A percentile compares a stretch with the other conserved stretches of the same genome.
These are phyloP conservation scores for Aegilops umbellulata DNA, from an alignment of 176 grass and related monocot species.

Conservation along the genomic window DNA sequence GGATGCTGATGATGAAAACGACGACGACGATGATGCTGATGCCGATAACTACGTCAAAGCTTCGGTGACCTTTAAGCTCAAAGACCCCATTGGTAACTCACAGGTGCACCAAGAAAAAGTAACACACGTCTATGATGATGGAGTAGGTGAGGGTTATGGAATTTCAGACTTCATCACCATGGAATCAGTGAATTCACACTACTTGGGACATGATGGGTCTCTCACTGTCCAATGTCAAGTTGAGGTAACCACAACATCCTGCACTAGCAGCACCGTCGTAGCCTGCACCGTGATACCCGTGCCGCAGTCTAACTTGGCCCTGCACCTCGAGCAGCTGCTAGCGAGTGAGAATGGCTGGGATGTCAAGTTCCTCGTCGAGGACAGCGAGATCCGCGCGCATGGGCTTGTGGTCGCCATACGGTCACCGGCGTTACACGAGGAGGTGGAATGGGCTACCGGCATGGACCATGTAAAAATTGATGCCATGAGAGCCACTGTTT, in stretches of 20 bases:
- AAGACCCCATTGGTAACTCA: not conserved
- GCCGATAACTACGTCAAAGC: not conserved
- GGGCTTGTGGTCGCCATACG: not conserved
- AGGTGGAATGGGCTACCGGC: not conserved
- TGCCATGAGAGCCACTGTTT: not conserved
- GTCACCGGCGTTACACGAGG: not conserved
- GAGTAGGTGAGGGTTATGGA: rapidly evolving
- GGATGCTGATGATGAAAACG: too few relatives aligned
- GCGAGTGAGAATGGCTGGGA: not conserved
- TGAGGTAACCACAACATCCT: not conserved
- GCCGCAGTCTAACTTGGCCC: not conserved
- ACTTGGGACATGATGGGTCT: not conserved
- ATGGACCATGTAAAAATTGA: not conserved
- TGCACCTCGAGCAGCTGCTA: not conserved
- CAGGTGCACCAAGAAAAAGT: rapidly evolving
- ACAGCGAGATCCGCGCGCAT: not conserved
- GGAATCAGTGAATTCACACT: not conserved
- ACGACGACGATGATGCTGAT: not conserved
- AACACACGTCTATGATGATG: not conserved
- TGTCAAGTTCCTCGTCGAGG: not conserved
- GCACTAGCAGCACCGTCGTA: not conserved
- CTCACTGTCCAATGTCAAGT: not conserved
- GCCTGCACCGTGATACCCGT: not conserved
- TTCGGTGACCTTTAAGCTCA: not conserved
- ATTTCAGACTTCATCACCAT: not conserved